Evolutionary conservation across 371 early-diverging fungal species (phyloP).

Genomic region (Apophysomyces variabilis): DNA sequence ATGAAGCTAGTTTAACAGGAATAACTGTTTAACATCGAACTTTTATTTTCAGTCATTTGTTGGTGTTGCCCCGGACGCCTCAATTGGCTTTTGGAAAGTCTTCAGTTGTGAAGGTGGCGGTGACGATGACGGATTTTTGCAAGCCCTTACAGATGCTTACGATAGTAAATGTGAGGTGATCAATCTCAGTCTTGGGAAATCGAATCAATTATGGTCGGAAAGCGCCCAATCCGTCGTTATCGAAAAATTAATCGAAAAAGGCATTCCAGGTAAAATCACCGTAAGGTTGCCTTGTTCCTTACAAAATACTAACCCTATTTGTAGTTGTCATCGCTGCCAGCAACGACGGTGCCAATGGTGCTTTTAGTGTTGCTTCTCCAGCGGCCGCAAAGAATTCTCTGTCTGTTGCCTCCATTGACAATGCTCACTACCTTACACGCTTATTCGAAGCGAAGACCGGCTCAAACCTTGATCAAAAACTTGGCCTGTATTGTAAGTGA

Average conservation of each 20-base stretch:
- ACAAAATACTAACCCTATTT: not conserved
- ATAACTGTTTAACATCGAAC: not conserved
- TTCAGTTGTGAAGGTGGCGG: not conserved
- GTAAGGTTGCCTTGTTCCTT: too few relatives aligned
- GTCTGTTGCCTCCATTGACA: not conserved
- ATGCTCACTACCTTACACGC: not conserved
- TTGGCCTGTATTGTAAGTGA: not conserved
- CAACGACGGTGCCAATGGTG: not conserved
- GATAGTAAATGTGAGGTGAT: not conserved
- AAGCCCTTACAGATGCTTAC: not conserved
- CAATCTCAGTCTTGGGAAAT: not conserved
- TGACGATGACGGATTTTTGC: not conserved
- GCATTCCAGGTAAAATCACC: not conserved
- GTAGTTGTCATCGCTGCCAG: not conserved
- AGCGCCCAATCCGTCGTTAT: not conserved
- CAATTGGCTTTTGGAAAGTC: not conserved
- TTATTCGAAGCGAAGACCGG: not conserved
- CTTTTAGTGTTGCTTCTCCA: not conserved
- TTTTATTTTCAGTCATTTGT: not conserved
- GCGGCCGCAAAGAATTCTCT: not conserved
- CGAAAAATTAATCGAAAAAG: not conserved
- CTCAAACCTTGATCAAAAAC: not conserved
- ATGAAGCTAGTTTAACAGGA: conserved; percentile 5
- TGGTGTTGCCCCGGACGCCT: not conserved
- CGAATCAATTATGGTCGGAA: not conserved